Base-by-base conservation (phyloP, 345 rosid species). In the Passiflora organensis region DNA sequence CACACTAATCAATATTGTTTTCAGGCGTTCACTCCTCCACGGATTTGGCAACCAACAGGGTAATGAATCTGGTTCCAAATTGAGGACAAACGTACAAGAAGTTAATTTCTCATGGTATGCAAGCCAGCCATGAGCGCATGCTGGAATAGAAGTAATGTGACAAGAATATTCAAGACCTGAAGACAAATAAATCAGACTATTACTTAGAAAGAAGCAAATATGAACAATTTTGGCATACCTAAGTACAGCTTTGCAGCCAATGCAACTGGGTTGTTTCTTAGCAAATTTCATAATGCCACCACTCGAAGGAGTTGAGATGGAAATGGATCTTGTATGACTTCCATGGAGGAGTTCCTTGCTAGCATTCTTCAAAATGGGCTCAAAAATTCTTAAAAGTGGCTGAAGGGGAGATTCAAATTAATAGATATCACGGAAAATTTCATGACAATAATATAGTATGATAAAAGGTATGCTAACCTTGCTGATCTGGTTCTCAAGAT, bases 271-370 rank as follows among this genome's bases (percentile, higher is more conserved):
- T 60, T 78, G 89, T 61, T 83, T 93, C 85, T 86, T 81, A 12
- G 97, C 94, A 66, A 81, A 93, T 77, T 67, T 93, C 99, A 89
- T 89, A 63, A 93, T 84, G 70, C 99, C 96, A 43, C 94, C 81
- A 67, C 72, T 86, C 61, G 95, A 78, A 71, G 99, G 99, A 63
- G 95, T 93, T 53, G 79, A 68, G 42, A 89, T 89, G 47, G 95
- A 82, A 74, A 86, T 86, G 36, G 96, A 84, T 78, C 97, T 82
- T 55, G 89, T 93, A 71, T 93, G 99, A 68, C 80, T 78, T 58
- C 99, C 99, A 18, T 76, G 85, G 56, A 93, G 94, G 66, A 89
- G 99, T 75, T 93, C 97, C 55, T 63, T 77, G 72, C 87, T 84
- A 12, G 99, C 99, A 67, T 93, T 93, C 83, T 84, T 89, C 75